Conservation (phyloP, 441 rosid species). For the Jatropha multifida region DNA sequence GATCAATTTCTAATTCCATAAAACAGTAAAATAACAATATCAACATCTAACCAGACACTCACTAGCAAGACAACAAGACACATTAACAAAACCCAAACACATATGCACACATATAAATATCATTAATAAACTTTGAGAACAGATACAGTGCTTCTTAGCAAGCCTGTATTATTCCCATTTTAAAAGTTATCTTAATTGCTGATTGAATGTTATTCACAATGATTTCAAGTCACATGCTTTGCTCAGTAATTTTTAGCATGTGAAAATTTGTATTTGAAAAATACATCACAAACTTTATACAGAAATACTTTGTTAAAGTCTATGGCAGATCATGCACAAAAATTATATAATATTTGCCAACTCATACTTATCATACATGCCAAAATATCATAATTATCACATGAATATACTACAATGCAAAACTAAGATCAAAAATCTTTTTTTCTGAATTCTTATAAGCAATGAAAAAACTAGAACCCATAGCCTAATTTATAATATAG, state of each 20-base stretch:
- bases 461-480: not conserved
- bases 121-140: not conserved
- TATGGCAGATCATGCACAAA: not conserved
- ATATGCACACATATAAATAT: not conserved
- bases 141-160: not conserved
- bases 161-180: not conserved
- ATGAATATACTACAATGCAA: not conserved
- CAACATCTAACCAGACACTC: constrained; percentile 10
- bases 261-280: not conserved
- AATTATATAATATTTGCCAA: not conserved
- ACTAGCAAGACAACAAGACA: not conserved
- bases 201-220: not conserved
- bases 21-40: constrained; percentile 23
- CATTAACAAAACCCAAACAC: not conserved
- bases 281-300: not conserved
- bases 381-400: not conserved
- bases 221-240: not conserved
- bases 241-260: not conserved
- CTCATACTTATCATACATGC: not conserved
- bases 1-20: constrained; percentile 71
- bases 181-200: not conserved
- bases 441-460: not conserved
- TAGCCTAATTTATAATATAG: not conserved
- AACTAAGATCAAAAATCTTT: not conserved
- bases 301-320: not conserved